Evolutionary conservation across 2,329 filamentous ascomycete species (phyloP).

Genomic region (Juglanconis oblonga): DNA sequence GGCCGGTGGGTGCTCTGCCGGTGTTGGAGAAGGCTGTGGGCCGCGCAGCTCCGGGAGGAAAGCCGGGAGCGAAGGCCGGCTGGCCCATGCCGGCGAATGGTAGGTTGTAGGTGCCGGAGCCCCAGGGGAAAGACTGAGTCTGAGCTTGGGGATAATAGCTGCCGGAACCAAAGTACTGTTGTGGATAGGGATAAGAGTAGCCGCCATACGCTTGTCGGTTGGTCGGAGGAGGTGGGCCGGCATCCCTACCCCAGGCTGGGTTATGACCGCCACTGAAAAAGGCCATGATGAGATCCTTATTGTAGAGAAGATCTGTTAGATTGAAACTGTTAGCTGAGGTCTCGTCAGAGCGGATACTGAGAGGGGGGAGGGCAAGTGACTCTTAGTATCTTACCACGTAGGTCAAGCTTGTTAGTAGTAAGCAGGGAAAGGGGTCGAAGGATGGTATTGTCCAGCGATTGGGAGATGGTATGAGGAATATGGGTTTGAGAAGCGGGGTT

Average conservation of each 20-base stretch:
- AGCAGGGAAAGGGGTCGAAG: neutral
- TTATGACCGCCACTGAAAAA: constrained; percentile 4
- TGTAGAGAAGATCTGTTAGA: neutral
- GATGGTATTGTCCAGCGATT: neutral
- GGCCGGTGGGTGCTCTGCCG: constrained; percentile 38
- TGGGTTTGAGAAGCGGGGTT: neutral
- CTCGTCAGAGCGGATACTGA: too few species aligned
- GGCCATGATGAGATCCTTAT: neutral
- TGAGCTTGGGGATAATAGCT: neutral
- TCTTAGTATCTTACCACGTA: neutral
- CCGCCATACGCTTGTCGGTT: neutral
- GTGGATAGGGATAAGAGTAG: neutral
- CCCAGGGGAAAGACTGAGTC: neutral
- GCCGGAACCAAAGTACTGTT: neutral
- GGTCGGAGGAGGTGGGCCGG: neutral
- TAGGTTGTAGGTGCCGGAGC: neutral
- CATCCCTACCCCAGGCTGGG: constrained; percentile 7
- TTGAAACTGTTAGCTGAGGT: neutral
- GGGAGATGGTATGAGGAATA: neutral
- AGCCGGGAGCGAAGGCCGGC: constrained; percentile 1
- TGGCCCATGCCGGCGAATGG: neutral
- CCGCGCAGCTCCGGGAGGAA: neutral
- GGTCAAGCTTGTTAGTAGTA: neutral
- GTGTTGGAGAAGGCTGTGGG: constrained; percentile 26
- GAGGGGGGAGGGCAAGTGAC: neutral